These are phyloP conservation scores for Candida easanensis DNA, from an alignment of 805 yeast species.

Conservation along the genomic window DNA sequence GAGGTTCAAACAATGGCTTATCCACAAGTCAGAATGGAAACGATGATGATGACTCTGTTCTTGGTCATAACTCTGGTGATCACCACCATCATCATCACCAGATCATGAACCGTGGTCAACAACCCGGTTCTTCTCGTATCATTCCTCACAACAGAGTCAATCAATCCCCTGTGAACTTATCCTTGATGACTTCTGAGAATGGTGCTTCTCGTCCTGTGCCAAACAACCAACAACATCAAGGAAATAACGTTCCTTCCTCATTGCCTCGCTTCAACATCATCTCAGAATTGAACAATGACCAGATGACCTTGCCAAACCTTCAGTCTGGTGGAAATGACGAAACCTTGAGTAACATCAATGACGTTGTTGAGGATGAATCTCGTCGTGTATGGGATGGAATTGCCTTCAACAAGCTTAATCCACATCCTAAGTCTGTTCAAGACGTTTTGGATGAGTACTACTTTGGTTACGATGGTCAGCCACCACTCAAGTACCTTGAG, in stretches of 20 bases:
- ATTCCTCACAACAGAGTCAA: conserved; percentile 19
- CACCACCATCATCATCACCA: conserved; percentile 9
- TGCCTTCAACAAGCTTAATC: conserved; percentile 22
- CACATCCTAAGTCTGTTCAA: conserved; percentile 26
- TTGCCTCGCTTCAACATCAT: conserved; percentile 11
- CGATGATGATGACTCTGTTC: not conserved
- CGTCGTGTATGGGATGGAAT: conserved; percentile 21
- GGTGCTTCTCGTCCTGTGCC: not conserved
- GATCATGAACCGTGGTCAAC: conserved; percentile 5
- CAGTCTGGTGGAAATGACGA: conserved; percentile 7
- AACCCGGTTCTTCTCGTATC: conserved; percentile 4
- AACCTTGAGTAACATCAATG: conserved; percentile 4
- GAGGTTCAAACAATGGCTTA: not conserved
- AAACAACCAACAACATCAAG: not conserved
- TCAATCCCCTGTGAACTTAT: conserved; percentile 9
- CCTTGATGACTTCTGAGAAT: conserved; percentile 6
- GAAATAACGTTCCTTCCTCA: not conserved
- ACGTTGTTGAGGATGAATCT: conserved; percentile 14
- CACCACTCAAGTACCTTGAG: conserved; percentile 27
- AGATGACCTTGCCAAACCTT: conserved; percentile 8
- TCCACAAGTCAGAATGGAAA: not conserved
- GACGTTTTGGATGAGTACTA: conserved; percentile 29
- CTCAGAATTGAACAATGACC: conserved; percentile 13
- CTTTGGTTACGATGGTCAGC: conserved; percentile 28
- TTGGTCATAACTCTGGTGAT: conserved; percentile 4